Conservation (phyloP, 768 basidiomycete species). For the Chlorophyllum brunneum region DNA sequence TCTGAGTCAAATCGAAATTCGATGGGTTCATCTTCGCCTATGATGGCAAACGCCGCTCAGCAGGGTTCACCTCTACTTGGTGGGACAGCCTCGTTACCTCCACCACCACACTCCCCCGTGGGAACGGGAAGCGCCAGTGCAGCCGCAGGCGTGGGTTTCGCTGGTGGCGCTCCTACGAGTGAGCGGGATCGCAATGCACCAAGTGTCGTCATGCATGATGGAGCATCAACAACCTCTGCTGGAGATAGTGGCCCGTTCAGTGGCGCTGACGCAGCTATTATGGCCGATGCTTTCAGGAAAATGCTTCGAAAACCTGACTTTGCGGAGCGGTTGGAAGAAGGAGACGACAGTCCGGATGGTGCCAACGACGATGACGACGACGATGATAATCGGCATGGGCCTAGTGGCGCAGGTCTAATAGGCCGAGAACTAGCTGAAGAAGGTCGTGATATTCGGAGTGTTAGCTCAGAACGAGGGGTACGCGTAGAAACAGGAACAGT, state of each 20-base stretch:
- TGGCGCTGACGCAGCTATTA: conserved; percentile 84
- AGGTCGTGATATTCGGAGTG: conserved; percentile 84
- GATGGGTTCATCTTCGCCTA: conserved; percentile 77
- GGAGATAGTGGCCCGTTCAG: conserved; percentile 72
- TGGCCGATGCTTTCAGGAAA: conserved; percentile 90
- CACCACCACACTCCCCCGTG: conserved; percentile 11
- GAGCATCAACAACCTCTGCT: conserved; percentile 64
- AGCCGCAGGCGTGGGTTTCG: conserved; percentile 10
- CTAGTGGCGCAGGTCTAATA: conserved; percentile 36
- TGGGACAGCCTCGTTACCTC: conserved; percentile 20
- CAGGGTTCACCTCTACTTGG: conserved; percentile 47
- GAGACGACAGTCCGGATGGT: conserved; percentile 51
- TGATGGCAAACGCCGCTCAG: conserved; percentile 64
- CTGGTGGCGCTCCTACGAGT: conserved; percentile 23
- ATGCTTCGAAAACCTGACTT: conserved; percentile 89
- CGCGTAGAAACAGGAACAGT: conserved; percentile 49
- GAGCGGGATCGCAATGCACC: conserved; percentile 31
- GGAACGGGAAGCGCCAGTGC: conserved; percentile 13
- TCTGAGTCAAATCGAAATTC: conserved; percentile 59
- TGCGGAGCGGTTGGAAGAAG: conserved; percentile 66
- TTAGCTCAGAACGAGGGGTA: conserved; percentile 75
- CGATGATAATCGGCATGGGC: conserved; percentile 10
- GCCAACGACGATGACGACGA: conserved; percentile 32
- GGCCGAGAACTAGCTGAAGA: conserved; percentile 82
- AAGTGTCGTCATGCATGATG: conserved; percentile 58